Percentiles rank a stretch among this genome's conserved stretches.
Evolutionary conservation across 352 stramenopile genomes (phyloP).

Genomic region (Globisporangium carolinianum): DNA sequence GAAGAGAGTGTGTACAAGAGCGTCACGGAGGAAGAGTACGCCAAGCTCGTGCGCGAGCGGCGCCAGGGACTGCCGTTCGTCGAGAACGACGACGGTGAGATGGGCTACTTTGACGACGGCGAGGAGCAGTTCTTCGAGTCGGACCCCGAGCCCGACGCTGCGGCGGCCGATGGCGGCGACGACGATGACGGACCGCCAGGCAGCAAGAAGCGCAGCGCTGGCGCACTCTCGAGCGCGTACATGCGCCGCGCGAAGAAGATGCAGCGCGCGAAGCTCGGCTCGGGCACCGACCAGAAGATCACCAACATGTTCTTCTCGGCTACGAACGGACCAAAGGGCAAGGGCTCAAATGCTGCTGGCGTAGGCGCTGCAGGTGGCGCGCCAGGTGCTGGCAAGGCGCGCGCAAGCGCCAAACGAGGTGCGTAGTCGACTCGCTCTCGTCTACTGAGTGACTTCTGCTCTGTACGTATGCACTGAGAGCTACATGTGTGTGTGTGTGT

Average conservation of each 20-base stretch:
- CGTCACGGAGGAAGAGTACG: conserved; percentile 83
- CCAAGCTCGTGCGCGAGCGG: conserved; percentile 74
- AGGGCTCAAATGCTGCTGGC: conserved; percentile 12
- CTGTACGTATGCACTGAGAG: too few species aligned
- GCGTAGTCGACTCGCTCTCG: not conserved
- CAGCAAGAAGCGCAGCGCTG: conserved; percentile 70
- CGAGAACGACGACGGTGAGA: conserved; percentile 22
- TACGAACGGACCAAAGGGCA: conserved; percentile 28
- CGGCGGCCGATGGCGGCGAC: conserved; percentile 20
- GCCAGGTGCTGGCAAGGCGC: conserved; percentile 9
- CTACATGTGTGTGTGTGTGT: not conserved
- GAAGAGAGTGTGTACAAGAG: conserved; percentile 81
- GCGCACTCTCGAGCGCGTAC: conserved; percentile 72
- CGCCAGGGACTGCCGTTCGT: conserved; percentile 76
- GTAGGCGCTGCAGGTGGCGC: conserved; percentile 3
- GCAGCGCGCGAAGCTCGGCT: conserved; percentile 72
- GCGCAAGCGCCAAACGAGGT: conserved; percentile 38
- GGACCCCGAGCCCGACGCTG: conserved; percentile 50
- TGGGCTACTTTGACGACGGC: conserved; percentile 86
- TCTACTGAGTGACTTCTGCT: not conserved
- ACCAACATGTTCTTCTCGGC: conserved; percentile 86
- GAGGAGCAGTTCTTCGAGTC: conserved; percentile 88
- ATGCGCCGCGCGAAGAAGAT: conserved; percentile 75
- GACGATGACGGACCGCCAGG: conserved; percentile 20
- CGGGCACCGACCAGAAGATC: conserved; percentile 78